Conservation (phyloP, 495 filamentous ascomycete genomes). For the Bombardia bombarda region DNA sequence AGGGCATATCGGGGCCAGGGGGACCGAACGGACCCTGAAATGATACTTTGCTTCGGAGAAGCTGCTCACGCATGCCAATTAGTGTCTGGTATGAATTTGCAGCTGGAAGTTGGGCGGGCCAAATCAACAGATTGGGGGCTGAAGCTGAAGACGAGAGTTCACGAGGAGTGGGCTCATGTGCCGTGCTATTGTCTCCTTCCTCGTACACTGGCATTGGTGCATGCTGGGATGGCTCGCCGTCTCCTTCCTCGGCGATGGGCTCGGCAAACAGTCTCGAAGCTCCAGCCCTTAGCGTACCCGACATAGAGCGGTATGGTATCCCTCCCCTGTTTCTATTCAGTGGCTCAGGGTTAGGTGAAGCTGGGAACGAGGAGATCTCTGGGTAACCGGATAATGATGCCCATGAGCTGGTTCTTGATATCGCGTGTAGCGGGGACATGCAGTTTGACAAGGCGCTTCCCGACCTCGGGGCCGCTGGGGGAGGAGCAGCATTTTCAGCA, state of each 20-base stretch:
- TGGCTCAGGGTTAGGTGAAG: slow-evolving; percentile 9
- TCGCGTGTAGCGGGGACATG: slow-evolving; percentile 3
- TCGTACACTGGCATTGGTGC: neutral
- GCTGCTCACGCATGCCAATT: slow-evolving; percentile 53
- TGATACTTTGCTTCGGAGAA: slow-evolving; percentile 44
- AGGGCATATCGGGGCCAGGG: slow-evolving; percentile 18
- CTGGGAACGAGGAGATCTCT: slow-evolving; percentile 1
- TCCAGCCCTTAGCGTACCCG: slow-evolving; percentile 11
- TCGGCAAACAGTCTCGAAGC: slow-evolving; percentile 19
- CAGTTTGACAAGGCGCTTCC: slow-evolving; percentile 24
- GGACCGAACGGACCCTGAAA: neutral
- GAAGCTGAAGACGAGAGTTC: slow-evolving; percentile 8
- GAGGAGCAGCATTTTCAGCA: slow-evolving; percentile 41
- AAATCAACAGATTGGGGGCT: slow-evolving; percentile 8
- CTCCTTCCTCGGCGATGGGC: slow-evolving; percentile 32
- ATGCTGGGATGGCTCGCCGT: slow-evolving; percentile 3
- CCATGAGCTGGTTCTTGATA: slow-evolving; percentile 15
- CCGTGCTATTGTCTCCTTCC: too few relatives aligned
- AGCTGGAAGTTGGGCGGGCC: too few relatives aligned
- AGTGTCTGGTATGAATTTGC: slow-evolving; percentile 49
- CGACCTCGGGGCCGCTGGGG: slow-evolving; percentile 27
- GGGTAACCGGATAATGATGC: slow-evolving; percentile 13
- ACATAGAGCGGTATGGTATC: slow-evolving; percentile 11
- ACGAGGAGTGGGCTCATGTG: too few relatives aligned
- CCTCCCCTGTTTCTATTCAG: slow-evolving; percentile 3